phyloP scores from a whole-genome alignment of 2,329 filamentous ascomycete species.

The Furcasterigmium furcatum region DNA sequence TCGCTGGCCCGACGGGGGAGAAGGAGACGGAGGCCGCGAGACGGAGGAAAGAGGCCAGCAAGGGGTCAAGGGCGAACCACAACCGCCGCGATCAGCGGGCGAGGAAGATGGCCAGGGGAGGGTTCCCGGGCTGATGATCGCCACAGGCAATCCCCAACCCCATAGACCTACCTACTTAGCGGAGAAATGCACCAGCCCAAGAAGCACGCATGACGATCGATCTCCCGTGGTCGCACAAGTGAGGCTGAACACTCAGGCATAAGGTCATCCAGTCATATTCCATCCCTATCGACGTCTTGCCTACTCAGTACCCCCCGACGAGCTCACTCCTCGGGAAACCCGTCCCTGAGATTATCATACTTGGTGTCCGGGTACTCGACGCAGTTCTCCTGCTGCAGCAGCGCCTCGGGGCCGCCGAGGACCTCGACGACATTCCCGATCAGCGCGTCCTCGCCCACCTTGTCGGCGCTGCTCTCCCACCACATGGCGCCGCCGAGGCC shows the following conservation, averaged over 20 bases:
- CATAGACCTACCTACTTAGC: no score
- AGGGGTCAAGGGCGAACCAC: slow-evolving; percentile 80
- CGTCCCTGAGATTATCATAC: slow-evolving; percentile 66
- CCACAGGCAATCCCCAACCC: neutral
- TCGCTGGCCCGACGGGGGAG: slow-evolving; percentile 64
- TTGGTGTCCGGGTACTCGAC: slow-evolving; percentile 62
- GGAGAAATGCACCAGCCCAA: no score
- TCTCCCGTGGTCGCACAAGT: neutral
- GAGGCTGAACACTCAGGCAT: no score
- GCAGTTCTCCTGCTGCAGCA: slow-evolving; percentile 56
- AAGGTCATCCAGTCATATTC: neutral
- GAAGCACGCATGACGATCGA: no score
- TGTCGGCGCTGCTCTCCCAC: slow-evolving; percentile 89
- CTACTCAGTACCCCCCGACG: neutral
- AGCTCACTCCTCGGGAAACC: slow-evolving; percentile 36
- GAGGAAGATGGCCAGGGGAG: slow-evolving; percentile 59
- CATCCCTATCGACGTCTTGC: neutral
- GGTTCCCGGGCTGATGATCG: slow-evolving; percentile 25
- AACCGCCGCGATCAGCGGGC: slow-evolving; percentile 72
- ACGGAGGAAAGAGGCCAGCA: slow-evolving; percentile 77
- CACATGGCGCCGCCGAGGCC: slow-evolving; percentile 90
- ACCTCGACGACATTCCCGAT: slow-evolving; percentile 61
- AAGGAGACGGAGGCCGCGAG: slow-evolving; percentile 69
- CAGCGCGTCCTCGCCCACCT: slow-evolving; percentile 60
- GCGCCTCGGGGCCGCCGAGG: slow-evolving; percentile 47